Percentiles rank a stretch among this genome's conserved stretches.
Evolutionary conservation across 129 eudicot species (phyloP).

Genomic region (Centaurea solstitialis): DNA sequence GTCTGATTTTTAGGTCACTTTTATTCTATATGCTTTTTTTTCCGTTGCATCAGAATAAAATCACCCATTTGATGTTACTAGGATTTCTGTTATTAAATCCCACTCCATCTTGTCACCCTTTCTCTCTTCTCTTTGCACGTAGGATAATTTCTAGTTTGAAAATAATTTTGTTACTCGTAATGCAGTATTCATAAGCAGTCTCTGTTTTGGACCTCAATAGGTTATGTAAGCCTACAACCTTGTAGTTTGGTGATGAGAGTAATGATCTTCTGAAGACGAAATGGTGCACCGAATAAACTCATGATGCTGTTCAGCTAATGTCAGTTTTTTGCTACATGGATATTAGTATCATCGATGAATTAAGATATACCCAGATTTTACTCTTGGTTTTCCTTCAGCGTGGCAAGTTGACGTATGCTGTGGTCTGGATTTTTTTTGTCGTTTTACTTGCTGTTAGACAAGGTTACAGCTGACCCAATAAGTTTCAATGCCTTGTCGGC

Average conservation of each 20-base stretch:
- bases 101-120: conserved; percentile 1
- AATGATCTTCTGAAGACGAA: neutral
- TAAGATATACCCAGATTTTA: neutral
- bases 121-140: neutral
- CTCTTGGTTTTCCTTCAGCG: neutral
- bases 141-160: neutral
- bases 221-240: neutral
- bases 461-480: neutral
- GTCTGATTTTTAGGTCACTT: neutral
- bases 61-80: neutral
- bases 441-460: neutral
- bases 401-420: neutral
- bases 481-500: neutral
- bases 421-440: neutral
- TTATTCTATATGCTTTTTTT: neutral
- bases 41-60: neutral
- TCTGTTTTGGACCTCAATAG: neutral
- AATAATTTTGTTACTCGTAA: neutral
- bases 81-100: neutral
- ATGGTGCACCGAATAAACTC: neutral
- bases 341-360: neutral
- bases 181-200: neutral
- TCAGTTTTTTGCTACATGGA: neutral
- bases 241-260: neutral
- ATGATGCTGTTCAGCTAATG: neutral